Conservation (phyloP, 1,139 yeast species). For the Debaryomyces nepalensis region DNA sequence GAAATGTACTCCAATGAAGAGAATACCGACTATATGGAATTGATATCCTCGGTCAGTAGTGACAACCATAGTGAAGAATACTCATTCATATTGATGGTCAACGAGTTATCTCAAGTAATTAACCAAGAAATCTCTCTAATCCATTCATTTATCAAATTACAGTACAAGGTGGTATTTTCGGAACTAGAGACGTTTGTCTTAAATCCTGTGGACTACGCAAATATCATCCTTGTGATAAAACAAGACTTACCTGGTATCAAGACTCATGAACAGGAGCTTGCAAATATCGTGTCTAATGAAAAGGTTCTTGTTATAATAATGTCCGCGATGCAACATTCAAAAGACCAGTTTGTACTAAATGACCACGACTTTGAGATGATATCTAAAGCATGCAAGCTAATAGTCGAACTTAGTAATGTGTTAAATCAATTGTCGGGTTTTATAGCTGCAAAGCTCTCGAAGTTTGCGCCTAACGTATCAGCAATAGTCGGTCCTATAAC, state of each 20-base stretch:
- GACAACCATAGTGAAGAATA: constrained; percentile 47
- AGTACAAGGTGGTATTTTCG: constrained; percentile 67
- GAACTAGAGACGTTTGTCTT: constrained; percentile 69
- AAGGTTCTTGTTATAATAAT: constrained; percentile 73
- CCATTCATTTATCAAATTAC: constrained; percentile 54
- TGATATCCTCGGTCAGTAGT: constrained; percentile 36
- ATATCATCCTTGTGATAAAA: constrained; percentile 55
- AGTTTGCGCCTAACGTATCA: constrained; percentile 80
- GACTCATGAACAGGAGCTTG: constrained; percentile 40
- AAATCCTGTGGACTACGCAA: constrained; percentile 69
- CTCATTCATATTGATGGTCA: constrained; percentile 56
- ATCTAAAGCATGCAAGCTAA: constrained; percentile 49
- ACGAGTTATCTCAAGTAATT: constrained; percentile 59
- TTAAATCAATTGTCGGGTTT: constrained; percentile 52
- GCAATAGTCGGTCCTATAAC: constrained; percentile 73
- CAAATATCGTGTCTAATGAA: constrained; percentile 57
- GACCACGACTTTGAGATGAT: constrained; percentile 45
- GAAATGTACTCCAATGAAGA: constrained; percentile 27
- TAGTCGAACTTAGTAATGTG: constrained; percentile 51
- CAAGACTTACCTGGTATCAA: constrained; percentile 48
- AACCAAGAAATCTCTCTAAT: constrained; percentile 57
- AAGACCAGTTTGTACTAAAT: constrained; percentile 32
- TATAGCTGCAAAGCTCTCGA: constrained; percentile 59
- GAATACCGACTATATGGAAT: constrained; percentile 40
- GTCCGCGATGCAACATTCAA: constrained; percentile 58